Evolutionary conservation across 192 early-diverging fungal species (phyloP), one percentile per base, ranked within the genome.

Genomic region (Coemansia pectinata): DNA sequence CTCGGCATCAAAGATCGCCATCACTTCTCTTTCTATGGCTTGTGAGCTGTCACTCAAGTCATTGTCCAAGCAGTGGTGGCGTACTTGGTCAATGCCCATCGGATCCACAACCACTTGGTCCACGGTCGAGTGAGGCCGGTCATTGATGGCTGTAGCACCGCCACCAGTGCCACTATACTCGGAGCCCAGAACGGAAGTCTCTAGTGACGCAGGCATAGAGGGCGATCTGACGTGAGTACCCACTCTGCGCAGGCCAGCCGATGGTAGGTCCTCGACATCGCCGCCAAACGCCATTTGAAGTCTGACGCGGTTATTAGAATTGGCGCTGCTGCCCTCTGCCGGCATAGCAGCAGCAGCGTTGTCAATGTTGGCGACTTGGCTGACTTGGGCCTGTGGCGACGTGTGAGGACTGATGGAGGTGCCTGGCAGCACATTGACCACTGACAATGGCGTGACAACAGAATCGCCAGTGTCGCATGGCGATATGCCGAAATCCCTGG

Each of bases 401-500:
- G 72, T 72, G 60, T 48, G 68, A 0, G 53, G 31, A 40, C 70
- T 69, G 50, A 67, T 14, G 52, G 27, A 55, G 25, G 62, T 60
- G 11, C 66, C 72, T 0, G 74, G 65, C n/a, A 72, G 44, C 38
- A 83, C 76, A 19, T 83, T 83, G 64, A 78, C 76, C 10, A 83
- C 81, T 2, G 81, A 78, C 19, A 83, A 39, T n/a, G 81, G 76
- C 29, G 81, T 83, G 8, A 76, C 58, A 1, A 67, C 60, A 8
- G 75, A 74, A 14, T 83, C 80, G 39, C 71, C 80, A 3, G 80
- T 83, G 25, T 74, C 75, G 39, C 80, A 75, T 11, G 67, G 74
- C 11, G 67, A 67, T 14, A 39, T 53, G 19, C 67, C 52, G 12
- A 81, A 52, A 14, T 74, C 72, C 6, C 34, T 8, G 27, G 62